These are phyloP conservation scores for Ophiobolus disseminans DNA, from an alignment of 2,329 filamentous ascomycete genomes.

Conservation along the genomic window DNA sequence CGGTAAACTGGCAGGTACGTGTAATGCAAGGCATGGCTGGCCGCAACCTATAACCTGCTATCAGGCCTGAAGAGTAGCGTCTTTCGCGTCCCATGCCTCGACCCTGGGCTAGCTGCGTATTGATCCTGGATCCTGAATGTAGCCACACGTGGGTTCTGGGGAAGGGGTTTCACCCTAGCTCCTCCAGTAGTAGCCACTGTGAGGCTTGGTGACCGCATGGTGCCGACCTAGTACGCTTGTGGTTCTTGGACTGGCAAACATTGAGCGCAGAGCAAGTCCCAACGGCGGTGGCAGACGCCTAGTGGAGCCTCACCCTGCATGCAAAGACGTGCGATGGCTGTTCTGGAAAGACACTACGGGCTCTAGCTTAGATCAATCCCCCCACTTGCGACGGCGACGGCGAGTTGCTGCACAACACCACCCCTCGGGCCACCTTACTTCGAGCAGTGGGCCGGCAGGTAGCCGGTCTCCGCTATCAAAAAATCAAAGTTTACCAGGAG, in stretches of 20 bases:
- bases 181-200: constrained; percentile 23
- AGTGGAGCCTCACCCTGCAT: constrained; percentile 25
- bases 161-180: constrained; percentile 48
- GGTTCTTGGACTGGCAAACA: constrained; percentile 9
- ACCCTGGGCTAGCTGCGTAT: constrained; percentile 36
- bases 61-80: constrained; percentile 43
- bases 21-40: constrained; percentile 39
- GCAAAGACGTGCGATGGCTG: constrained; percentile 18
- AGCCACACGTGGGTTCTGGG: constrained; percentile 48
- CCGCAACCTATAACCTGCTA: constrained; percentile 46
- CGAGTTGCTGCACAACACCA: constrained; percentile 28
- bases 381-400: constrained; percentile 21
- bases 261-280: constrained; percentile 15
- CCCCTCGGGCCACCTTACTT: constrained; percentile 32
- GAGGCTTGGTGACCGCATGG: constrained; percentile 28
- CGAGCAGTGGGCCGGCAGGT: constrained; percentile 14
- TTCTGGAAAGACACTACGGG: constrained; percentile 32
- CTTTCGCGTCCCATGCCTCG: constrained; percentile 29
- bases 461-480: constrained; percentile 1
- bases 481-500: background rate
- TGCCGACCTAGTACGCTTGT: constrained; percentile 22
- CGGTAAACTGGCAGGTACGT: constrained; percentile 27
- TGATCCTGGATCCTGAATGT: constrained; percentile 39
- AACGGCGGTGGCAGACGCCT: constrained; percentile 27
- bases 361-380: constrained; percentile 26